Evolutionary conservation across 495 filamentous ascomycete genomes (phyloP), one percentile per base, ranked within the genome.

Genomic region (Penicillium robsamsonii): DNA sequence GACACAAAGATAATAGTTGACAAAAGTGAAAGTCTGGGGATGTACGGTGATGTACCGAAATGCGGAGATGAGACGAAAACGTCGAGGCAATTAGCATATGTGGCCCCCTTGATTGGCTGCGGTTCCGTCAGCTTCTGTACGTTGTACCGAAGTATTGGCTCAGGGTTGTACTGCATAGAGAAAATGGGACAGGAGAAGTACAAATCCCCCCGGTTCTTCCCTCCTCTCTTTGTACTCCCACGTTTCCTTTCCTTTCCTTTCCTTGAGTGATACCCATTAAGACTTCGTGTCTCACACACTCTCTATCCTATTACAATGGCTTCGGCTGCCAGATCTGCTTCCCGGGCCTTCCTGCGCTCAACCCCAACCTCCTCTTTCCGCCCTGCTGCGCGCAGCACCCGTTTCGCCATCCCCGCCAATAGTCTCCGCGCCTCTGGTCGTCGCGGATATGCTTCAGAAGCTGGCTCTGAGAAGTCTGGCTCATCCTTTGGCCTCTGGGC

Each of bases 401-500:
- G 84, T 59, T 80, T 83, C 60, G 75, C 78, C 44, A 70, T 85
- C 62, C 83, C 82, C 65, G 76, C 80, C 51, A 80, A 84, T 60
- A 78, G 79, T 55, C 82, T 88, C 75, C 87, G 84, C 67, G 79
- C 82, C 63, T 71, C 81, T 58, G 78, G 81, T 66, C 87, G 84
- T 56, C 87, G 89, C 48, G 84, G 86, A 68, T 96, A 93, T 76
- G 84, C 92, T 35, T 89, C 88, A 30, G 82, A 85, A 62, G 70
- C 86, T 35, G 73, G 67, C 37, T 53, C 82, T 22, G 80, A 79
- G 69, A 77, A 83, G 61, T 77, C 81, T 45, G 72, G 70, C 38
- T 75, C 73, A 47, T 66, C 68, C 41, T 67, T 52, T 33, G 58
- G 81, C 43, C 78, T 76, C 59, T 80, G 80, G 60, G 81, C 79